Conservation (phyloP, 2,329 filamentous ascomycete species). For the Diaporthe ampelina region DNA sequence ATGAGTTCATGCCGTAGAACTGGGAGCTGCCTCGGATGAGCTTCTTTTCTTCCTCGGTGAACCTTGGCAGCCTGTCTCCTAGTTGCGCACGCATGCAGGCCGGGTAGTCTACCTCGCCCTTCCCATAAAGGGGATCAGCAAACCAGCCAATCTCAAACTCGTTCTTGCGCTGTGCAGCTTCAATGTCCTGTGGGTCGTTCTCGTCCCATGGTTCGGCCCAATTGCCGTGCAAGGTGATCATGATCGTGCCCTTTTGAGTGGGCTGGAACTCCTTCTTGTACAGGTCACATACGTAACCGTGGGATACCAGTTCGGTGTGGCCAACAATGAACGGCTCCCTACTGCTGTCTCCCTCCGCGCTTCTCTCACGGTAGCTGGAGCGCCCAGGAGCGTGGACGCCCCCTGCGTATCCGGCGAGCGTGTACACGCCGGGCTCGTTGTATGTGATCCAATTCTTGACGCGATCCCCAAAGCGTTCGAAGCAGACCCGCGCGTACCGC, state of each 20-base stretch:
- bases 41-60: constrained; percentile 56
- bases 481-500: constrained; percentile 70
- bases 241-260: constrained; percentile 53
- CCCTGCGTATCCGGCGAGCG: constrained; percentile 52
- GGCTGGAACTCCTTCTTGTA: constrained; percentile 57
- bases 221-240: constrained; percentile 58
- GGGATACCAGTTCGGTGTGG: constrained; percentile 56
- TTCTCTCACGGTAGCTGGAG: constrained; percentile 50
- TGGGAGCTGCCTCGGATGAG: constrained; percentile 55
- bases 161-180: constrained; percentile 55
- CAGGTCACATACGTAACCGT: constrained; percentile 54
- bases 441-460: constrained; percentile 72
- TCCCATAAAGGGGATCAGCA: constrained; percentile 54
- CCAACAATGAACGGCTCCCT: constrained; percentile 56
- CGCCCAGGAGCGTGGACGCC: constrained; percentile 52
- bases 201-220: constrained; percentile 58
- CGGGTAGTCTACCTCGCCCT: constrained; percentile 56
- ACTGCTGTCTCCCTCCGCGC: constrained; percentile 50
- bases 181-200: constrained; percentile 51
- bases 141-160: constrained; percentile 61
- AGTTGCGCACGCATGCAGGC: constrained; percentile 56
- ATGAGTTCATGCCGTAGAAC: constrained; percentile 60
- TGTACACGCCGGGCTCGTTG: constrained; percentile 52
- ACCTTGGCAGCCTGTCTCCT: constrained; percentile 53
- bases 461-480: constrained; percentile 67